Evolutionary conservation across 192 early-diverging fungal genomes (phyloP), one percentile per base, ranked within the genome.

Genomic region (Linnemannia exigua): DNA sequence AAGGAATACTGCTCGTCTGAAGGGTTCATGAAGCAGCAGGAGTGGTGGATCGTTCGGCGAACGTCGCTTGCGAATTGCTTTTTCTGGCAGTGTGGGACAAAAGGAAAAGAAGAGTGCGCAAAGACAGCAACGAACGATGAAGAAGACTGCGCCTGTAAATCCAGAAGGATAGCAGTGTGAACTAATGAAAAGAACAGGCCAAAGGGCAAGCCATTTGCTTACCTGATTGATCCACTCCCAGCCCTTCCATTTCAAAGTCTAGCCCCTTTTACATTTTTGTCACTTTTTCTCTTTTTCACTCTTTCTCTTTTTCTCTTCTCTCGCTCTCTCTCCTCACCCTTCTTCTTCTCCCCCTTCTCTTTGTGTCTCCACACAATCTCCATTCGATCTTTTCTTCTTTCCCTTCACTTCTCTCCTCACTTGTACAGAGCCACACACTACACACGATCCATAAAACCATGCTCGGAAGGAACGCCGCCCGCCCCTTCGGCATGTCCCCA

Each of bases 401-500:
- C 72, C n/a, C 33, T 69, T 52, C 31, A 7, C n/a, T 36, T 69
- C 25, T n/a, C 37, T 28, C 36, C 36, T 41, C 47, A 67, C 33
- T 46, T 25, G 19, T n/a, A 25, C 66, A 35, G 25, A 3, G 25
- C 25, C 66, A 31, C 46, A 77, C 25, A 19, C 11, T 28, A 17
- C 25, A 68, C 47, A 25, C 44, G 8, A 72, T 31, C 41, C 44
- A 68, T 12, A 31, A 38, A 6, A 35, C 46, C 19, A 84, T 86
- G 84, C 66, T 86, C 61, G 84, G 84, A 70, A 76, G 84, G 66
- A 79, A 79, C 68, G 78, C 78, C 22, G 33, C 78, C 58, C 77
- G 84, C 35, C 84, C 84, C 47, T 74, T 86, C 50, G 84, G 84
- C 68, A 85, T 85, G 73, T 41, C 83, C n/a, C 83, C 83, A 25